Conservation (phyloP, 2,329 filamentous ascomycete species). For the Xylaria sp. region DNA sequence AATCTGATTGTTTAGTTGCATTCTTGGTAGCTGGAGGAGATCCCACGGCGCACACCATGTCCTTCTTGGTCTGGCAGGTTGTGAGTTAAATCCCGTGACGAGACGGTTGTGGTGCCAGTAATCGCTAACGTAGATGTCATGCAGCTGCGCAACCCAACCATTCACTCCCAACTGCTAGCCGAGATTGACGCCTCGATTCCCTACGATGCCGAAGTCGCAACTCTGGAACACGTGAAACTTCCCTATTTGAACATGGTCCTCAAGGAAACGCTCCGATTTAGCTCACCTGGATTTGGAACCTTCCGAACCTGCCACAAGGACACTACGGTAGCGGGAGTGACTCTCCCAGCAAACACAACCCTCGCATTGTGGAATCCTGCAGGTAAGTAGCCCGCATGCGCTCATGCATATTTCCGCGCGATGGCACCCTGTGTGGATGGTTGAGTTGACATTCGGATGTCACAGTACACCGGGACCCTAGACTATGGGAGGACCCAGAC, state of each 20-base stretch:
- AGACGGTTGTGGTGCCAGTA: not conserved
- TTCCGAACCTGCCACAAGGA: slow-evolving; percentile 31
- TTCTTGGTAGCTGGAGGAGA: slow-evolving; percentile 34
- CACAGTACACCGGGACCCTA: slow-evolving; percentile 31
- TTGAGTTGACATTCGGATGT: slow-evolving; percentile 4
- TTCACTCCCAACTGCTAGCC: slow-evolving; percentile 23
- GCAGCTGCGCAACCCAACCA: slow-evolving; percentile 26
- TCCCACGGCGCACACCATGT: slow-evolving; percentile 34
- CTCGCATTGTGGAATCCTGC: slow-evolving; percentile 34
- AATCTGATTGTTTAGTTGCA: slow-evolving; percentile 19
- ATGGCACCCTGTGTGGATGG: not conserved
- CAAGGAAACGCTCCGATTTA: slow-evolving; percentile 31
- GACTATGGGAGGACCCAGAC: slow-evolving; percentile 33
- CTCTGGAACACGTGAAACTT: slow-evolving; percentile 29
- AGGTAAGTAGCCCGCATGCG: slow-evolving; percentile 22
- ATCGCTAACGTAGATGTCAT: not conserved
- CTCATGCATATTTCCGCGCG: not conserved
- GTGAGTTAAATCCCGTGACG: slow-evolving; percentile 12
- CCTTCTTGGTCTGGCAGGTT: slow-evolving; percentile 33
- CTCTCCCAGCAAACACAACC: slow-evolving; percentile 31
- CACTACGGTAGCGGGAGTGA: slow-evolving; percentile 32
- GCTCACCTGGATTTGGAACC: slow-evolving; percentile 33
- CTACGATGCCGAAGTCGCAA: slow-evolving; percentile 25
- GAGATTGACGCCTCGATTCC: slow-evolving; percentile 33
- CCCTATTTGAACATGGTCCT: slow-evolving; percentile 34